Conservation (phyloP, 2,329 filamentous ascomycete genomes). For the Penicillium polonicum region DNA sequence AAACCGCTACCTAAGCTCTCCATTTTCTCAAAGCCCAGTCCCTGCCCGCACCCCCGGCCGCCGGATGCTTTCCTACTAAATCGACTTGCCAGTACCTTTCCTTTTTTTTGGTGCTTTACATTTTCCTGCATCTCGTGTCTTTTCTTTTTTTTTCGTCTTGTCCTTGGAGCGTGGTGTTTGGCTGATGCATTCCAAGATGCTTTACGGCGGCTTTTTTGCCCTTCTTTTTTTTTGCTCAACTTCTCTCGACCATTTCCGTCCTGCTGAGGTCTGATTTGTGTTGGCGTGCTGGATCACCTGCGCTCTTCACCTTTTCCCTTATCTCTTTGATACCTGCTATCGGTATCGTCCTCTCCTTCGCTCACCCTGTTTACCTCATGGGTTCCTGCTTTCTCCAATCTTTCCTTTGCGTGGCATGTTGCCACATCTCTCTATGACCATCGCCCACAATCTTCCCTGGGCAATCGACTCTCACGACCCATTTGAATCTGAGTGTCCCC, state of each 20-base stretch:
- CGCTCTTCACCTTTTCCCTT: slow-evolving; percentile 6
- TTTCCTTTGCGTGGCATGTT: slow-evolving; percentile 12
- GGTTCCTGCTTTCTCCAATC: not conserved
- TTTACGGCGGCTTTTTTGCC: slow-evolving; percentile 7
- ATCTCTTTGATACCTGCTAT: slow-evolving; percentile 9
- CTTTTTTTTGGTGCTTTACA: slow-evolving; percentile 10
- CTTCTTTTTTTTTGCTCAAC: slow-evolving; percentile 17
- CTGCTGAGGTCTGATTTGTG: not conserved
- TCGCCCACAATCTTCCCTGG: slow-evolving; percentile 12
- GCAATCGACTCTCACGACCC: slow-evolving; percentile 3
- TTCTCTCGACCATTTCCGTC: slow-evolving; percentile 6
- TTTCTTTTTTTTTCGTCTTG: slow-evolving; percentile 15
- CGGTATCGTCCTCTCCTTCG: slow-evolving; percentile 22
- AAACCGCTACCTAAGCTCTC: slow-evolving; percentile 34
- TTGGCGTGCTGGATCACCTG: slow-evolving; percentile 5
- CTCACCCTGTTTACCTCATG: slow-evolving; percentile 5
- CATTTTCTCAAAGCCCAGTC: slow-evolving; percentile 37
- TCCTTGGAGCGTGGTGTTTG: slow-evolving; percentile 28
- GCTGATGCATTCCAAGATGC: slow-evolving; percentile 14
- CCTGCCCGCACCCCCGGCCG: slow-evolving; percentile 40
- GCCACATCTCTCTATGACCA: slow-evolving; percentile 23
- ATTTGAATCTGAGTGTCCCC: slow-evolving; percentile 11
- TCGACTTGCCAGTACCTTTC: not conserved
- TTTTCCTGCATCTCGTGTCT: not conserved
- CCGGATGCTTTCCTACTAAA: slow-evolving; percentile 46